phyloP scores from a whole-genome alignment of 306 rosid species.

The Chamaecrista fasciculata region DNA sequence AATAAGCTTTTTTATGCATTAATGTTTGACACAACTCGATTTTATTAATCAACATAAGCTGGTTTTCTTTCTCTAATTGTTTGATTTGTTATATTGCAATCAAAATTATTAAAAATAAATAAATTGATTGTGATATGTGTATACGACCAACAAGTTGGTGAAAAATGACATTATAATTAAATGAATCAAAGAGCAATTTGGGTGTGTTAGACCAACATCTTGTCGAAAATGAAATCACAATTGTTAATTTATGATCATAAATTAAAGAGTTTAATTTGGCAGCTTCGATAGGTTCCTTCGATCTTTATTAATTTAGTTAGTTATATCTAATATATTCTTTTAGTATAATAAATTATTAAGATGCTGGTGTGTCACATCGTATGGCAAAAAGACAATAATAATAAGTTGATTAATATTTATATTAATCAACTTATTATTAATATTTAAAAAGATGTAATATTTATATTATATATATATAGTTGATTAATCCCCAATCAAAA shows the following conservation, averaged over 20 bases:
- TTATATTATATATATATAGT: not conserved
- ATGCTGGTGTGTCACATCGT: not conserved
- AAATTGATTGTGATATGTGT: not conserved
- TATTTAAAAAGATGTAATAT: not conserved
- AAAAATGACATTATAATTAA: constrained; percentile 18
- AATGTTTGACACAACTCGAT: too few relatives aligned
- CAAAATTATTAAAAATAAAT: not conserved
- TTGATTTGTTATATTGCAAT: not conserved
- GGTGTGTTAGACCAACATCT: constrained; percentile 25
- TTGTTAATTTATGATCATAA: not conserved
- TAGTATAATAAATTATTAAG: not conserved
- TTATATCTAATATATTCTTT: not conserved
- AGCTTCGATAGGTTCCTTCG: not conserved
- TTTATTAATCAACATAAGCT: too few relatives aligned
- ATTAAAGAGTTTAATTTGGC: not conserved
- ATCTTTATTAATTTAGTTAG: not conserved
- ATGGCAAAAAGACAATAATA: not conserved
- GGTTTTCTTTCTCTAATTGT: too few relatives aligned
- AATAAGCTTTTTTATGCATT: too few relatives aligned
- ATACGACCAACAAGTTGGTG: constrained; percentile 6
- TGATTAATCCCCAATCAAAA: constrained; percentile 1
- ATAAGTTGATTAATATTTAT: too few relatives aligned
- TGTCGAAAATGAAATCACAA: constrained; percentile 5
- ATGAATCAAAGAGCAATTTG: not conserved
- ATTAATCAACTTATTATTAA: not conserved